Base-by-base conservation (phyloP, 2,329 filamentous ascomycete species). In the Hypoxylon rubiginosum region DNA sequence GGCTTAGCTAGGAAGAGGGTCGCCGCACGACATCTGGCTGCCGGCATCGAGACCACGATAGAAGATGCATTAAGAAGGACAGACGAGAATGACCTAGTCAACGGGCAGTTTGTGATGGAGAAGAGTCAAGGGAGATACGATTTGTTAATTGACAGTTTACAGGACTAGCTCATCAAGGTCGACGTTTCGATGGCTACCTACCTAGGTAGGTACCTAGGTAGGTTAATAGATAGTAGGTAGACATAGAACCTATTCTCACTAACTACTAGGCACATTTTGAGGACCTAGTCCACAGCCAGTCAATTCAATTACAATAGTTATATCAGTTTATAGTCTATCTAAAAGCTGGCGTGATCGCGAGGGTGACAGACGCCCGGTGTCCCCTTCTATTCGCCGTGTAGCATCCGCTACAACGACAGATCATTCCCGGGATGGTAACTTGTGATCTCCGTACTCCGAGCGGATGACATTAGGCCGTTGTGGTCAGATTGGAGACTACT, bases 31-130 rank as follows among this genome's bases (percentile, higher is more conserved):
- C 81, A 83, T 72, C 61, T 82, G 0, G 45, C 67, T 28, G 77
- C 78, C 0, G 80, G 81, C 0, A 83, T 83, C 51, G 81, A 83
- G 69, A 69, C 68, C 6, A 78, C 73, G 0, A 56, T 79, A 48
- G 78, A 79, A 15, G 73, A 75, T 56, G 79, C 76, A 10, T 73
- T 76, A 53, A 68, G 66, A n/a, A 69, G 79, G 43, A 76, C 79
- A n/a, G 77, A 81, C 49, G 71, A 70, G 4, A 82, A 81, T 63
- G 80, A 82, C 66, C 72, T 76, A 26, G 58, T 76, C 32, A 81
- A 82, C 70, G 80, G 74, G 21, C 34, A 39, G 34, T 39, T 39
- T 39, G 34, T 39, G 34, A 39, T 39, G 34, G 34, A 39, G 13
- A 39, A n/a, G 34, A 39, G 34, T n/a, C 34, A n/a, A 13, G 34